Percentiles rank a stretch among this genome's conserved stretches.
Evolutionary conservation across 164 flowering plant species (phyloP).

Genomic region (Tetracentron sinense): DNA sequence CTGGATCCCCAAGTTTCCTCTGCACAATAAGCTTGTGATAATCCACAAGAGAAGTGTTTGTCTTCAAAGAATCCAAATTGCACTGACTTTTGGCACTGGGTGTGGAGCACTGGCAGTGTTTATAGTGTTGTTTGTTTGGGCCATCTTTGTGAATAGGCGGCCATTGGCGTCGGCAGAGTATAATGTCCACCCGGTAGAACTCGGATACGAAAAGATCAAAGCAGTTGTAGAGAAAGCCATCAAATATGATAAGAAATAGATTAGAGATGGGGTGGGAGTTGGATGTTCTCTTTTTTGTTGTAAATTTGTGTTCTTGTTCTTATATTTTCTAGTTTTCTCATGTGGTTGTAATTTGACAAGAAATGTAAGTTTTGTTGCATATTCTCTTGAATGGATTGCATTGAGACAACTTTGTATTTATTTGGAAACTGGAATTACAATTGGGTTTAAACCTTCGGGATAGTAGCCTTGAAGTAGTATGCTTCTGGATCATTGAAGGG

Average conservation of each 20-base stretch:
- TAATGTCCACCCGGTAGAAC: constrained; percentile 40
- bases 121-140: constrained; percentile 50
- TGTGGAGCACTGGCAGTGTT: constrained; percentile 72
- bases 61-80: constrained; percentile 41
- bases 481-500: too few relatives aligned
- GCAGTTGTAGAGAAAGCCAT: constrained; percentile 37
- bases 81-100: constrained; percentile 54
- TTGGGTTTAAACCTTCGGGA: too few relatives aligned
- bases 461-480: too few relatives aligned
- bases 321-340: constrained; percentile 8
- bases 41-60: constrained; percentile 35
- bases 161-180: constrained; percentile 59
- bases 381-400: too few relatives aligned
- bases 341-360: constrained; percentile 10
- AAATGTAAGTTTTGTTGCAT: too few relatives aligned
- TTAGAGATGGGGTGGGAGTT: background rate
- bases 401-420: too few relatives aligned
- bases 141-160: constrained; percentile 40
- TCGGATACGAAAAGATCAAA: constrained; percentile 51
- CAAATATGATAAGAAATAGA: constrained; percentile 42
- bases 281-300: constrained; percentile 7
- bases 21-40: constrained; percentile 10
- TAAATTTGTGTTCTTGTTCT: constrained; percentile 16
- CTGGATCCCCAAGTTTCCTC: constrained; percentile 46
- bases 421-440: too few relatives aligned